Conservation (phyloP, 2,329 filamentous ascomycete species). For the Clarireedia paspali region DNA sequence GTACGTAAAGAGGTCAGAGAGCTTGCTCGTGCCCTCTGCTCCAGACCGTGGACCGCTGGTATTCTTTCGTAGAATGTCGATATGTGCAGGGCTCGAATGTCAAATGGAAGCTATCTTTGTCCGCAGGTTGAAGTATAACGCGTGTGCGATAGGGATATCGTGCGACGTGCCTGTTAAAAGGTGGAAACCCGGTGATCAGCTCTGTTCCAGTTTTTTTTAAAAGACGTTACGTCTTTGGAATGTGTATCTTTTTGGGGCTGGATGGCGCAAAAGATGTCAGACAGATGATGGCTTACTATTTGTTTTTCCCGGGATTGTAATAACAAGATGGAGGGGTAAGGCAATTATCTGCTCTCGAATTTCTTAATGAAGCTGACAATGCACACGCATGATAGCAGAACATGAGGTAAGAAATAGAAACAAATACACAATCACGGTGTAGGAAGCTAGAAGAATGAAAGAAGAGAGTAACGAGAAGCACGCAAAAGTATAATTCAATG, state of each 20-base stretch:
- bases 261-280: not conserved
- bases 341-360: not conserved
- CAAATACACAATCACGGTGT: conserved; percentile 14
- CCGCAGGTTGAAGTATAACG: not conserved
- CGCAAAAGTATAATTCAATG: conserved; percentile 7
- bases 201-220: not conserved
- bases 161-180: not conserved
- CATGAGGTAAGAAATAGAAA: conserved; percentile 10
- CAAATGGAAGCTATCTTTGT: not conserved
- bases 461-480: conserved; percentile 6
- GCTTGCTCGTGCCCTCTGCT: not conserved
- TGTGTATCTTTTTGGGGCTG: not conserved
- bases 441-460: conserved; percentile 1
- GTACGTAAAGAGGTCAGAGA: not conserved
- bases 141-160: not conserved
- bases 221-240: not conserved
- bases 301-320: not conserved
- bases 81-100: not conserved
- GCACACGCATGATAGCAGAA: conserved; percentile 3
- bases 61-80: not conserved
- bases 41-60: not conserved
- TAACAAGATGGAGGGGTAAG: not conserved
- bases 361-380: conserved; percentile 6
- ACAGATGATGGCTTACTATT: not conserved
- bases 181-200: not conserved